Percentiles rank a stretch among this genome's conserved stretches.
Evolutionary conservation across 352 stramenopile genomes (phyloP).

Genomic region (Phytophthora cactorum): DNA sequence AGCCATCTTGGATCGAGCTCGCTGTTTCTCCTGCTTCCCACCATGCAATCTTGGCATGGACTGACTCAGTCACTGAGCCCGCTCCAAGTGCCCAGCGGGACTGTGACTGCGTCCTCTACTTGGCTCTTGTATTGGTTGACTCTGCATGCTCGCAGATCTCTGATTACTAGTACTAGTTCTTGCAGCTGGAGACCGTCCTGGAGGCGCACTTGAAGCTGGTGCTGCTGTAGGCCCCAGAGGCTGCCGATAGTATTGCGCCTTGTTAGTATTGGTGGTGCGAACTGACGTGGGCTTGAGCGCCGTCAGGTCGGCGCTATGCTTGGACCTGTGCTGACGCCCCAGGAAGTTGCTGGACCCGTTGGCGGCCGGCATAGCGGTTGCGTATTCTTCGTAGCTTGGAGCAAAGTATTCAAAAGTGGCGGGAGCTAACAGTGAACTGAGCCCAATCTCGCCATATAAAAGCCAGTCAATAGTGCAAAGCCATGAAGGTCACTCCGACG

Average conservation of each 20-base stretch:
- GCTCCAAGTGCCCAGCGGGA: neutral
- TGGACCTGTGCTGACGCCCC: slow-evolving; percentile 8
- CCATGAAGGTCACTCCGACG: slow-evolving; percentile 27
- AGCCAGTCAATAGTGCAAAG: slow-evolving; percentile 19
- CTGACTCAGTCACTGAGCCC: neutral
- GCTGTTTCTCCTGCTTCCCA: neutral
- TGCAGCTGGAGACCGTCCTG: neutral
- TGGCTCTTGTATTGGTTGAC: neutral
- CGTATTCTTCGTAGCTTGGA: neutral
- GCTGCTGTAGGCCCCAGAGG: neutral
- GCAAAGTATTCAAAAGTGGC: slow-evolving; percentile 7
- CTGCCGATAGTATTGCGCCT: slow-evolving; percentile 1
- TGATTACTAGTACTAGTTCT: neutral
- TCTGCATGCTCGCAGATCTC: slow-evolving; percentile 8
- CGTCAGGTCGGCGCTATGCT: slow-evolving; percentile 2
- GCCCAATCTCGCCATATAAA: slow-evolving; percentile 19
- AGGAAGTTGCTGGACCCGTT: slow-evolving; percentile 16
- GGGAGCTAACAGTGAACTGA: neutral
- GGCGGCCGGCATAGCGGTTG: slow-evolving; percentile 6
- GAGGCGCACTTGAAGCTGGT: neutral
- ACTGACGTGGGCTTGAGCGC: slow-evolving; percentile 1
- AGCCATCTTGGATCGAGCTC: slow-evolving; percentile 5
- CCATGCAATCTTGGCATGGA: slow-evolving; percentile 7
- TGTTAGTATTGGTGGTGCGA: slow-evolving; percentile 16
- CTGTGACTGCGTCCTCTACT: slow-evolving; percentile 1